These are phyloP conservation scores for Penicillium manginii DNA, from an alignment of 495 filamentous ascomycete species.

Conservation along the genomic window DNA sequence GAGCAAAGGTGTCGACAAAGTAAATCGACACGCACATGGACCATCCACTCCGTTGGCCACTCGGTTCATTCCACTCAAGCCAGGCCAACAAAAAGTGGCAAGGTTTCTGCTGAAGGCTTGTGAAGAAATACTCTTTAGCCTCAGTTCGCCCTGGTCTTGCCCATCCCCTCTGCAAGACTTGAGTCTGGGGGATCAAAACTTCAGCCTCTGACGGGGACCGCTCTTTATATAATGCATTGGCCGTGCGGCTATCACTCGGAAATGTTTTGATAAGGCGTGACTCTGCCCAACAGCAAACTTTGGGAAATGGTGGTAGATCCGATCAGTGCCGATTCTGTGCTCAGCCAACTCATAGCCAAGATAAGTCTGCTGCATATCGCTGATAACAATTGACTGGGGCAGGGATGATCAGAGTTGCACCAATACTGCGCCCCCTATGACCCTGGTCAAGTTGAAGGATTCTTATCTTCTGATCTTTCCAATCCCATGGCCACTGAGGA, in stretches of 20 bases:
- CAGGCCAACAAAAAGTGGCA: too few species aligned
- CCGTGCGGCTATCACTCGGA: conserved; percentile 23
- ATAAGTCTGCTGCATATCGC: conserved; percentile 13
- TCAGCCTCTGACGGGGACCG: neutral
- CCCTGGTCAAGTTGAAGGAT: neutral
- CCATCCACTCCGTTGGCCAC: neutral
- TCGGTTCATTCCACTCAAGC: neutral
- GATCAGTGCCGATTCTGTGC: neutral
- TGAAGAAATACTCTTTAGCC: neutral
- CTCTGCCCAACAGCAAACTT: conserved; percentile 11
- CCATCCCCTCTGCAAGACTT: neutral
- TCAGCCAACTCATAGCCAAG: conserved; percentile 2
- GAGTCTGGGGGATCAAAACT: neutral
- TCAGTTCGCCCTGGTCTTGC: too few species aligned
- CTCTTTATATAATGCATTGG: neutral
- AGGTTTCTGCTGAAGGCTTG: neutral
- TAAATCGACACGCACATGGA: conserved; percentile 11
- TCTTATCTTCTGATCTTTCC: conserved; percentile 7
- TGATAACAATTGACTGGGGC: neutral
- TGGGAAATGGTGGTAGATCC: conserved; percentile 14
- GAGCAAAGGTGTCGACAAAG: conserved; percentile 16
- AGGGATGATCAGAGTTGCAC: neutral
- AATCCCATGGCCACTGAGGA: neutral
- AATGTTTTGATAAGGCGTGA: conserved; percentile 27
- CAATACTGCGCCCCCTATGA: neutral